Base-by-base conservation (phyloP, 768 basidiomycete species). In the Termitomyces sp. region DNA sequence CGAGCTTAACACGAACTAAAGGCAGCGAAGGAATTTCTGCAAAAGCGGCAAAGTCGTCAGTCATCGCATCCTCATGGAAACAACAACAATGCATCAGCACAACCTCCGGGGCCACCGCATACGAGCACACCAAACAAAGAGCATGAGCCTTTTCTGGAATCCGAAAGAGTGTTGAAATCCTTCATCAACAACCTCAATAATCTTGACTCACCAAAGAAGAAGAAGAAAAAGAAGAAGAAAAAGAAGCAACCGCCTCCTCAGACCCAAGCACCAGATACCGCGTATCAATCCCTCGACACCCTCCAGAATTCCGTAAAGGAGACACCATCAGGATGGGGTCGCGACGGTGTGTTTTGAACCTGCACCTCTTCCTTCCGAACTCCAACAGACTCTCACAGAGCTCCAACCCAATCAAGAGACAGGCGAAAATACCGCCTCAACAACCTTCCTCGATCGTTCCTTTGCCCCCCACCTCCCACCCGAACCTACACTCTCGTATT, bases 291-390 rank as follows among this genome's bases (percentile, higher is more conserved):
- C 1, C 56, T 48, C 4, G 0, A 15, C 3, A 1, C 34, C 1
- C 1, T 29, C 11, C 20, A 9, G 3, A 57, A 15, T 7, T 0
- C 32, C 31, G 2, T 5, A 4, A n/a, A 14, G 14, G 2, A 12
- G 4, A 0, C 6, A 50, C 0, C 14, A 48, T 12, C 59, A 11
- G 66, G 61, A 25, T 72, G 71, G 70, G 70, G 70, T 8, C 53
- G 59, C 25, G 71, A 71, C 50, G 62, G 70, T 71, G 43, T 47
- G 69, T 60, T 34, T 38, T 8, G 6, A 6, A 34, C 37, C 31
- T 25, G 12, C 43, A 43, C 15, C 43, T 60, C 5, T 4, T 25
- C 15, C n/a, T 29, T 15, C 46, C 3, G 20, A 57, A 25, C 7
- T n/a, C 10, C 1, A 32, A 31, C 5, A 8, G n/a, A 14, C 34